Evolutionary conservation across 2,329 filamentous ascomycete genomes (phyloP), one percentile per base, ranked within the genome.

Genomic region (Monilinia vaccinii-corymbosi): DNA sequence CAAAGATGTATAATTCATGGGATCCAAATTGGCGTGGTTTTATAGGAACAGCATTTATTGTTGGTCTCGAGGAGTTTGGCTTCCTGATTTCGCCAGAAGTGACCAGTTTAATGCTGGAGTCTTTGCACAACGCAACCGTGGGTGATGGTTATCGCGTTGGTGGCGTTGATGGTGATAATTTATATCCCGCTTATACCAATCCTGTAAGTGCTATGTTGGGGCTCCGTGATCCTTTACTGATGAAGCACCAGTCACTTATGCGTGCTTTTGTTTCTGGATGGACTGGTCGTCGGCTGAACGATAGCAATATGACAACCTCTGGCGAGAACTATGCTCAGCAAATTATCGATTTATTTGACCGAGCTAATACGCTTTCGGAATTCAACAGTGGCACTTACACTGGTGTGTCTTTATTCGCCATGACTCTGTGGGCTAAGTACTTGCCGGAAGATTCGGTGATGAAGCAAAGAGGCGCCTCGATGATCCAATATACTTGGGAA

Each of bases 1-100:
- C 75, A 0, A 67, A 70, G 4, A 81, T 81, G 38, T 83, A 85
- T 67, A 75, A 78, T 59, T 77, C 78, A 0, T 86, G 81, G 79
- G 83, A 86, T 64, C 82, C 82, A 1, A 86, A 86, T 62, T 86
- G 83, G 83, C 75, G 83, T 53, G 83, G 82, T 0, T 86, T 86
- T 60, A 75, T 86, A 38, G 81, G 81, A 14, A 84, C 81, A 0
- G 78, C 81, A 0, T 75, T 86, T 16, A 78, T 86, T 31, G 72
- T 85, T 45, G 78, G 78, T 31, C 73, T 84, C 25, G 83, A 86
- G 67, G 82, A 86, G 63, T 86, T 81, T 57, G 42, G 42, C 6
- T 8, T 14, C 23, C 14, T 56, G 4, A 56, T 81, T 8, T 72
- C 74, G 0, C 62, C 70, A 9, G 67, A 74, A 10, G 66, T 76